A percentile compares a stretch with the other conserved stretches of the same genome.
phyloP scores from a whole-genome alignment of 106 monocot genomes.

The Narthecium ossifragum region DNA sequence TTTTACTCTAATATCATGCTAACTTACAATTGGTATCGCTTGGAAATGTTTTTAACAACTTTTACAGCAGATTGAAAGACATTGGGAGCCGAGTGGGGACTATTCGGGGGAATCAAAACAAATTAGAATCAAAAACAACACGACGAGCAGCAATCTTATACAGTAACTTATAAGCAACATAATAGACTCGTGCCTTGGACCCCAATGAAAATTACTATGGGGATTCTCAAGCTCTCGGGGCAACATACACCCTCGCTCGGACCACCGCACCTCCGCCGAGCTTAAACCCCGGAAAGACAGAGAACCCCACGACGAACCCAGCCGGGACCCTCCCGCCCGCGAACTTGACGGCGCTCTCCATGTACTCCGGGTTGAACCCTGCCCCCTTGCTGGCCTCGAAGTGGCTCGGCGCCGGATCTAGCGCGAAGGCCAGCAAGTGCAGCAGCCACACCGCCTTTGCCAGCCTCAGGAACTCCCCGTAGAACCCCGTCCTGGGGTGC shows the following conservation, averaged over 20 bases:
- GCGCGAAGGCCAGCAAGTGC: conserved; percentile 80
- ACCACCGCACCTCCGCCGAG: conserved; percentile 60
- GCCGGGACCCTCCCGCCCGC: conserved; percentile 23
- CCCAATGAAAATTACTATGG: too few species aligned
- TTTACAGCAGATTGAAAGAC: too few species aligned
- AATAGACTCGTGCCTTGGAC: too few species aligned
- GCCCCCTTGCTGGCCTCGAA: conserved; percentile 72
- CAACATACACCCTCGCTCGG: conserved; percentile 63
- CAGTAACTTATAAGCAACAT: too few species aligned
- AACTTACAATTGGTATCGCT: too few species aligned
- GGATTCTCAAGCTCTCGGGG: too few species aligned
- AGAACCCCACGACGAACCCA: conserved; percentile 56
- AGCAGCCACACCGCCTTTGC: conserved; percentile 95
- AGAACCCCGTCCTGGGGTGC: conserved; percentile 74
- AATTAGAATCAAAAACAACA: too few species aligned
- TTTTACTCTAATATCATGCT: too few species aligned
- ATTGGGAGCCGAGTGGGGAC: too few species aligned
- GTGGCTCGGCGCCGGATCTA: conserved; percentile 67
- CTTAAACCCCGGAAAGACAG: conserved; percentile 77
- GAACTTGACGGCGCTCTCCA: conserved; percentile 80
- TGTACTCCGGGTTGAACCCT: conserved; percentile 60
- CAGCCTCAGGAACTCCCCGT: conserved; percentile 63
- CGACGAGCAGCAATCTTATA: too few species aligned
- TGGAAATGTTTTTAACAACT: too few species aligned
- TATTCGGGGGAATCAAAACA: too few species aligned